Base-by-base conservation (phyloP, 2,329 filamentous ascomycete genomes). In the Fusarium sp. region DNA sequence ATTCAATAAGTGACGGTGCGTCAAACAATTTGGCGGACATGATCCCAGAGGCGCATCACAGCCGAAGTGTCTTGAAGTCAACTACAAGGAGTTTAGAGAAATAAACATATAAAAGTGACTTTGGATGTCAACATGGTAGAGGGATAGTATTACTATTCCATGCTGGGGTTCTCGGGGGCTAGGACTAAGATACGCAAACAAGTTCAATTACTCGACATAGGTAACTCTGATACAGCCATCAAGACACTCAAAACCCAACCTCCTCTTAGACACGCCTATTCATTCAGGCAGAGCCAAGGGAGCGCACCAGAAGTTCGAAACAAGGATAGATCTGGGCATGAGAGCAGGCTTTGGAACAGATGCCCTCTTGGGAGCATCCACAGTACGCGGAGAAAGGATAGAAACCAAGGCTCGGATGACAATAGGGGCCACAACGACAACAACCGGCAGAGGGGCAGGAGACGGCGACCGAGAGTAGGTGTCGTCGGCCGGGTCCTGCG, bases 401-500 rank as follows among this genome's bases (percentile, higher is more conserved):
- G 46, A 53, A 2, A 33, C 23, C 35, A 67, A 32, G 3, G 49
- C 53, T 2, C 38, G 37, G 4, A 41, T 53, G 9, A 68, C 51
- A 4, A 61, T 53, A 4, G 66, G 66, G 1, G 44, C 63, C 6
- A 65, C 29, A 11, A 50, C 23, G 7, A 61, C 39, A 58, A 19
- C 38, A 23, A 6, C 23, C 23, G 33, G 14, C 14, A 57, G 57
- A 13, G 32, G 37, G n/a, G 47, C 39, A 25, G 57, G n/a, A 17
- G 65, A 32, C 66, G 65, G 6, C 49, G 63, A 13, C 49, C 46
- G 1, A 55, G 35, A 3, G 53, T 65, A 3, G 66, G 53, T 4
- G 66, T 69, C 13, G 47, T 53, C 10, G 66, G 66, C 5, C 49
- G 41, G 35, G 49, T 4, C 6, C 61, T 58, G 15, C 63, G 57